These are phyloP conservation scores for Dactylella cylindrospora DNA, from an alignment of 2,329 filamentous ascomycete genomes.

Conservation along the genomic window DNA sequence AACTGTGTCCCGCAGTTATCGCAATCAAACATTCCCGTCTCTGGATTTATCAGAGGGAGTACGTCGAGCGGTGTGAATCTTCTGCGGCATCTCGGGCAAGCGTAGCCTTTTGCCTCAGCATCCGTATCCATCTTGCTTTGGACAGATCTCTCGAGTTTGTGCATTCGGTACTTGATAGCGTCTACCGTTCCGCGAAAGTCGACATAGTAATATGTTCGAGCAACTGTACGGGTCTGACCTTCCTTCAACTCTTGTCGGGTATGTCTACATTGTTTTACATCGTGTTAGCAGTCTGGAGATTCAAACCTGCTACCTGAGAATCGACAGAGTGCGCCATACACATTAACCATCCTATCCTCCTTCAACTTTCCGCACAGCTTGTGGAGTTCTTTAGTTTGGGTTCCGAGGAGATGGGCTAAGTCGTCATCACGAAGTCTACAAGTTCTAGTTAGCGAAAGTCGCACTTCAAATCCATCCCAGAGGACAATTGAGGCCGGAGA, in stretches of 20 bases:
- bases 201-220: slow-evolving; percentile 94
- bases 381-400: slow-evolving; percentile 88
- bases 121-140: slow-evolving; percentile 67
- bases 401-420: slow-evolving; percentile 79
- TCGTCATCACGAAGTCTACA: slow-evolving; percentile 76
- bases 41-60: slow-evolving; percentile 68
- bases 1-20: slow-evolving; percentile 71
- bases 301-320: slow-evolving; percentile 41
- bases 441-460: slow-evolving; percentile 4
- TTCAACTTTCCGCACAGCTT: slow-evolving; percentile 81
- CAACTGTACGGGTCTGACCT: slow-evolving; percentile 77
- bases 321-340: slow-evolving; percentile 59
- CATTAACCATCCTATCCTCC: slow-evolving; percentile 80
- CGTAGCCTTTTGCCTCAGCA: slow-evolving; percentile 67
- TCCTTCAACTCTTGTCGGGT: slow-evolving; percentile 75
- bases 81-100: slow-evolving; percentile 75
- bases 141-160: slow-evolving; percentile 82
- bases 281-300: not conserved
- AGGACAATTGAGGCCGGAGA: slow-evolving; percentile 6
- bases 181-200: slow-evolving; percentile 93
- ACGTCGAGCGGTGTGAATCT: slow-evolving; percentile 92
- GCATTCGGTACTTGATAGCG: slow-evolving; percentile 90
- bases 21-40: slow-evolving; percentile 72
- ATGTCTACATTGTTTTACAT: slow-evolving; percentile 57
- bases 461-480: not conserved